Conservation (phyloP, 192 early-diverging fungal species). For the Allomyces macrogynus region DNA sequence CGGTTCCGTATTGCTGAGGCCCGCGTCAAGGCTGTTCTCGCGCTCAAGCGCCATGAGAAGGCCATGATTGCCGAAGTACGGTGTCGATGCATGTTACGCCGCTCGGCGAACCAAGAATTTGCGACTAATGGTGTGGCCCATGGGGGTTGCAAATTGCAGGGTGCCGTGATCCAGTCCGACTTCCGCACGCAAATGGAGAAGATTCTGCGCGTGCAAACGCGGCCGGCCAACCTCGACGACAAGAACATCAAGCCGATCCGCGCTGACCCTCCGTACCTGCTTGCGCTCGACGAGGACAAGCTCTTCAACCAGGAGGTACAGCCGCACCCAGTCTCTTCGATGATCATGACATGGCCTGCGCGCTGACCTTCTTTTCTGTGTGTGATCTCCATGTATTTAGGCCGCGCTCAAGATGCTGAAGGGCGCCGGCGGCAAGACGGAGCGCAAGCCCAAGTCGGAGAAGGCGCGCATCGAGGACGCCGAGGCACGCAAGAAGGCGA, state of each 20-base stretch:
- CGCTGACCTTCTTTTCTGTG: too few species aligned
- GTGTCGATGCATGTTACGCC: not conserved
- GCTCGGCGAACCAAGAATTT: not conserved
- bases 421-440: too few species aligned
- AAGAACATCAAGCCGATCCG: not conserved
- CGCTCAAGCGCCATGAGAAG: conserved; percentile 60
- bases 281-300: not conserved
- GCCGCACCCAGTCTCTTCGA: too few species aligned
- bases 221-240: not conserved
- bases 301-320: not conserved
- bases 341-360: too few species aligned
- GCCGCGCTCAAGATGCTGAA: too few species aligned
- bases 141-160: conserved; percentile 11
- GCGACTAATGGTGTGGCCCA: not conserved
- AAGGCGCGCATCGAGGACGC: too few species aligned
- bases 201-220: conserved; percentile 34
- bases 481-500: too few species aligned
- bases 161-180: conserved; percentile 36
- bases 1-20: conserved; percentile 54
- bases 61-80: conserved; percentile 44
- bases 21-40: conserved; percentile 74
- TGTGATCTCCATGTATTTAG: too few species aligned
- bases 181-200: conserved; percentile 67
- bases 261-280: not conserved
- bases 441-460: too few species aligned